Evolutionary conservation across 805 yeast species (phyloP).

Genomic region (Pichia occidentalis): DNA sequence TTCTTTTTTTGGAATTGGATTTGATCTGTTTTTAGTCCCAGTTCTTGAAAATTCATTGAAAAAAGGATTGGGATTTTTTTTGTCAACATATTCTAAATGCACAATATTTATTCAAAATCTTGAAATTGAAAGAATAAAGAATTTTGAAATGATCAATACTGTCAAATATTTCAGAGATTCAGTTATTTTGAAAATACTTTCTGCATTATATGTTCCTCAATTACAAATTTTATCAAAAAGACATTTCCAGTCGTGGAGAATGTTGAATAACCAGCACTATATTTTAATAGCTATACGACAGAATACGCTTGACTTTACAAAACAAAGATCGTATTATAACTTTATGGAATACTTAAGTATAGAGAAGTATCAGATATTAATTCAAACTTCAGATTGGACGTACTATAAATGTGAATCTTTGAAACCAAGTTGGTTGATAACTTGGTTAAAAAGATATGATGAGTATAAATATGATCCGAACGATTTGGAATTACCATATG

Average conservation of each 20-base stretch:
- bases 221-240: slow-evolving; percentile 19
- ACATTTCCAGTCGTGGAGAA: slow-evolving; percentile 57
- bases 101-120: slow-evolving; percentile 23
- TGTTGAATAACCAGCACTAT: slow-evolving; percentile 47
- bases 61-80: slow-evolving; percentile 21
- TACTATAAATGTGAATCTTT: not conserved
- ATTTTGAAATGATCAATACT: not conserved
- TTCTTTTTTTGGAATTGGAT: slow-evolving; percentile 27
- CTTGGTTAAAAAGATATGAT: not conserved
- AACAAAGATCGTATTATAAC: not conserved
- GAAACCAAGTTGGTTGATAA: not conserved
- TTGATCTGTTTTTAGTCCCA: slow-evolving; percentile 35
- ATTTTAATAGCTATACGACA: not conserved
- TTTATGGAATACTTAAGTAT: not conserved
- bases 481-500: not conserved
- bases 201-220: slow-evolving; percentile 21
- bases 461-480: not conserved
- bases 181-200: slow-evolving; percentile 14
- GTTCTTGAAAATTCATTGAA: slow-evolving; percentile 33
- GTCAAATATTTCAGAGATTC: slow-evolving; percentile 10
- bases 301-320: not conserved
- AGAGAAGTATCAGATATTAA: not conserved
- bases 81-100: slow-evolving; percentile 25
- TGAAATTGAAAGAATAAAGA: not conserved
- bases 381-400: not conserved